Evolutionary conservation across 1,284 basidiomycete species (phyloP).

Genomic region (Cutaneotrichosporon arboriforme): DNA sequence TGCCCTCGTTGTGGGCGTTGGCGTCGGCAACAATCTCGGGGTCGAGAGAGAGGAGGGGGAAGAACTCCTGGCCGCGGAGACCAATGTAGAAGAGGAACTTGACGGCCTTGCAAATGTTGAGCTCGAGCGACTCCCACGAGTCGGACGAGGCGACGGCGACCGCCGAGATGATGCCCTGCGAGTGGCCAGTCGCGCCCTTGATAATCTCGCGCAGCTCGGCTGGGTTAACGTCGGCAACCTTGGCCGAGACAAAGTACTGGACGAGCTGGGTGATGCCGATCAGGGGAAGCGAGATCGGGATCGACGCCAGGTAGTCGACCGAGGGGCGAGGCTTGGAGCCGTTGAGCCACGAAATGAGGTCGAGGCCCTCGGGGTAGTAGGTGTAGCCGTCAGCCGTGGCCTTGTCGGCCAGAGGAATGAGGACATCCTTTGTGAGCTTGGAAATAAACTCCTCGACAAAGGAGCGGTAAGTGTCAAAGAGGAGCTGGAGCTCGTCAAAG

Average conservation of each 20-base stretch:
- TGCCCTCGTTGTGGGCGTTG: constrained; percentile 86
- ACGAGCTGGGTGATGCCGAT: constrained; percentile 94
- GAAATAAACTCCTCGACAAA: constrained; percentile 70
- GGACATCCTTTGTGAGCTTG: constrained; percentile 60
- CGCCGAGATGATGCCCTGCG: constrained; percentile 91
- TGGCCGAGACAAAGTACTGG: constrained; percentile 80
- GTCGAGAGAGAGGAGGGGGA: constrained; percentile 88
- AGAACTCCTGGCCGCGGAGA: constrained; percentile 85
- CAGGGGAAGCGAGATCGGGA: constrained; percentile 90
- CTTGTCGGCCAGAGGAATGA: constrained; percentile 63
- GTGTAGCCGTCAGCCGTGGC: constrained; percentile 57
- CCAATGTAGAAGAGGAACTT: constrained; percentile 91
- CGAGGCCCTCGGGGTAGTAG: constrained; percentile 75
- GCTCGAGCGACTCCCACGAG: constrained; percentile 65
- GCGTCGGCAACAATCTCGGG: constrained; percentile 81
- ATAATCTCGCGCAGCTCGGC: constrained; percentile 69
- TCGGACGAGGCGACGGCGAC: constrained; percentile 77
- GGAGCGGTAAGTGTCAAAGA: constrained; percentile 85
- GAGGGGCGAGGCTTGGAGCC: constrained; percentile 66
- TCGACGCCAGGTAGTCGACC: constrained; percentile 81
- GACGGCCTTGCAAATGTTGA: constrained; percentile 75
- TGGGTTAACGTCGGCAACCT: constrained; percentile 67
- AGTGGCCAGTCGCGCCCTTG: constrained; percentile 88
- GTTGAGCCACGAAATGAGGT: constrained; percentile 78
- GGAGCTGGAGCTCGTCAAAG: constrained; percentile 86